Evolutionary conservation across 2,329 filamentous ascomycete genomes (phyloP).

Genomic region (Neopestalotiopsis rosae): DNA sequence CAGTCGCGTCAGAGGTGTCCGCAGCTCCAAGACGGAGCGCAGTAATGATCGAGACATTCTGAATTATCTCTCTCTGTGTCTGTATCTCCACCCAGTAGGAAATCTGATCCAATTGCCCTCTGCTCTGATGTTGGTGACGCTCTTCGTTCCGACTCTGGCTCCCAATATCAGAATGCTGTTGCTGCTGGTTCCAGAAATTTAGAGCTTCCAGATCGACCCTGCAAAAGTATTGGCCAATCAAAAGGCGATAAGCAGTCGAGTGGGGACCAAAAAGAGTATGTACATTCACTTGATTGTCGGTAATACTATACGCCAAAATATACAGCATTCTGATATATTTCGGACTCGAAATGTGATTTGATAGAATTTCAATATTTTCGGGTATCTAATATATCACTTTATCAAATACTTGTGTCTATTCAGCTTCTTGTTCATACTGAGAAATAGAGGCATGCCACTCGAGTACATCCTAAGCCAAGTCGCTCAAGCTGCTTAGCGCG

Average conservation of each 20-base stretch:
- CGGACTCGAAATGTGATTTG: no score
- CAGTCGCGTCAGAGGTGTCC: constrained; percentile 48
- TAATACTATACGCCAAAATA: background rate
- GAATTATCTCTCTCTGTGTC: background rate
- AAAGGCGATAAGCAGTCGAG: background rate
- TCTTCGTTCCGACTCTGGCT: background rate
- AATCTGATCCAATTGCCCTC: background rate
- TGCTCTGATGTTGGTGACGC: background rate
- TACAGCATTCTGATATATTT: no score
- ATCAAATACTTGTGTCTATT: no score
- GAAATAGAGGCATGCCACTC: no score
- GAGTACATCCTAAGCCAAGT: no score
- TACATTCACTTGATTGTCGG: no score
- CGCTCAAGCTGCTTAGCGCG: background rate
- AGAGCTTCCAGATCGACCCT: constrained; percentile 7
- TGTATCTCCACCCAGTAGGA: background rate
- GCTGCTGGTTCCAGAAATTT: constrained; percentile 11
- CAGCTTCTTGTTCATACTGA: no score
- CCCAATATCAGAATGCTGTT: background rate
- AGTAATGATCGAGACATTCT: constrained; percentile 65
- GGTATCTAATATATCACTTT: no score
- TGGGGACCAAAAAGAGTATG: background rate
- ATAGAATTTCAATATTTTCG: no score
- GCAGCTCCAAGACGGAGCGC: constrained; percentile 67
- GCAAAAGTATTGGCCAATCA: constrained; percentile 10